Percentiles rank a stretch among this genome's conserved stretches.
Evolutionary conservation across 306 rosid species (phyloP).

Genomic region (Castanopsis chinensis): DNA sequence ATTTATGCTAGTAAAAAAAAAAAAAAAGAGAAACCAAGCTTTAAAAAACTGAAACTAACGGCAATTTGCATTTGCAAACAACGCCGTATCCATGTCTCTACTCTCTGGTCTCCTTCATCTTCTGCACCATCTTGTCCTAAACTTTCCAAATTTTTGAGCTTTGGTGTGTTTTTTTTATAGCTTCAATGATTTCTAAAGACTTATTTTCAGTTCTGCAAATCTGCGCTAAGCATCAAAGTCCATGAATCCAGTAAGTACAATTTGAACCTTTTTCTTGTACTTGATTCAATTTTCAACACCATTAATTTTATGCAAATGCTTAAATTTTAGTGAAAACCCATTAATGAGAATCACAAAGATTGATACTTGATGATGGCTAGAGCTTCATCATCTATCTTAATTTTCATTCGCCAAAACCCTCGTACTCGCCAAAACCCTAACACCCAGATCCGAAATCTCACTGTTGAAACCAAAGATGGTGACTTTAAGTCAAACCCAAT

Average conservation of each 20-base stretch:
- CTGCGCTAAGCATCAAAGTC: background rate
- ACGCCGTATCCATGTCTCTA: no score
- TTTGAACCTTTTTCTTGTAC: background rate
- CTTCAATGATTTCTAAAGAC: no score
- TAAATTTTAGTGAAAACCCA: conserved; percentile 2
- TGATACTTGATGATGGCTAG: conserved; percentile 25
- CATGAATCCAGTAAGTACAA: conserved; percentile 1
- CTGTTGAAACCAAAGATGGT: conserved; percentile 32
- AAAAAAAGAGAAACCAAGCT: no score
- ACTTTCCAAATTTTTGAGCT: no score
- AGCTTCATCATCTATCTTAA: conserved; percentile 23
- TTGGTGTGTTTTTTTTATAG: no score
- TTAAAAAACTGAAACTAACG: no score
- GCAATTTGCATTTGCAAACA: no score
- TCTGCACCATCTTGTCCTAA: no score
- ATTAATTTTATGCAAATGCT: background rate
- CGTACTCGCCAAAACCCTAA: conserved; percentile 8
- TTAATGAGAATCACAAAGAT: background rate
- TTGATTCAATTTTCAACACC: background rate
- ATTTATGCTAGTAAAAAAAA: no score
- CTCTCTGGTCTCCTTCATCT: no score
- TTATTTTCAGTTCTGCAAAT: background rate
- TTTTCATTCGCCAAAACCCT: conserved; percentile 35
- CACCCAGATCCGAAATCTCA: conserved; percentile 39
- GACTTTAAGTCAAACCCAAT: conserved; percentile 5